Evolutionary conservation across 2,329 filamentous ascomycete genomes (phyloP).

Genomic region (Nemania abortiva): DNA sequence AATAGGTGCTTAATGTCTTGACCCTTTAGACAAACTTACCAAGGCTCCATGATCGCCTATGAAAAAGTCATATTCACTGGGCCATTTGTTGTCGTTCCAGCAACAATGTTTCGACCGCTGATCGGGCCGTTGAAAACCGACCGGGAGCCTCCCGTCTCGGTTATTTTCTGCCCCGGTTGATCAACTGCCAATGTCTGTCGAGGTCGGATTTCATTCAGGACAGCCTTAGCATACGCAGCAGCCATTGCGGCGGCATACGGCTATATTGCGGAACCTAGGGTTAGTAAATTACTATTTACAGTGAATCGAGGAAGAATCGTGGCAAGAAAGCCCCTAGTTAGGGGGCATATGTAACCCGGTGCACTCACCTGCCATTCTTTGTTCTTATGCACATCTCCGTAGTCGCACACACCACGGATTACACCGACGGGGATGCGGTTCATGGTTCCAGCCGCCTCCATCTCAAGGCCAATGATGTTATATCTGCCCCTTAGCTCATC

Average conservation of each 20-base stretch:
- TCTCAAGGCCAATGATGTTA: conserved; percentile 28
- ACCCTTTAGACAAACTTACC: too few relatives aligned
- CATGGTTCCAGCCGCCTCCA: conserved; percentile 29
- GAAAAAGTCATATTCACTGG: conserved; percentile 18
- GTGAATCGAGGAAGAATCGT: not conserved
- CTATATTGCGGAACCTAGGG: not conserved
- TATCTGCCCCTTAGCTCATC: conserved; percentile 25
- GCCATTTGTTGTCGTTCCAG: not conserved
- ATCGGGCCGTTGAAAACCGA: conserved; percentile 20
- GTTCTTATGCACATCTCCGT: conserved; percentile 27
- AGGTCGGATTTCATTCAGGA: conserved; percentile 17
- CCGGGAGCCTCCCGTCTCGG: not conserved
- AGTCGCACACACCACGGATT: conserved; percentile 27
- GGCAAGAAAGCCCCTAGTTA: not conserved
- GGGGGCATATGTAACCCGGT: too few relatives aligned
- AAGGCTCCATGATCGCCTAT: too few relatives aligned
- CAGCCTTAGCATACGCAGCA: conserved; percentile 27
- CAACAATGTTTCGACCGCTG: conserved; percentile 11
- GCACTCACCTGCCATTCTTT: conserved; percentile 23
- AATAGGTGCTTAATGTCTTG: too few relatives aligned
- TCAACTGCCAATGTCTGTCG: not conserved
- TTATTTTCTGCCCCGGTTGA: not conserved
- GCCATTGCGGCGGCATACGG: conserved; percentile 32
- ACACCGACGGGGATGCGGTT: conserved; percentile 26
- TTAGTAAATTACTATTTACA: not conserved